Percentiles rank a stretch among this genome's conserved stretches.
These are phyloP conservation scores for Aspergillus hancockii DNA, from an alignment of 495 filamentous ascomycete genomes.

Conservation along the genomic window DNA sequence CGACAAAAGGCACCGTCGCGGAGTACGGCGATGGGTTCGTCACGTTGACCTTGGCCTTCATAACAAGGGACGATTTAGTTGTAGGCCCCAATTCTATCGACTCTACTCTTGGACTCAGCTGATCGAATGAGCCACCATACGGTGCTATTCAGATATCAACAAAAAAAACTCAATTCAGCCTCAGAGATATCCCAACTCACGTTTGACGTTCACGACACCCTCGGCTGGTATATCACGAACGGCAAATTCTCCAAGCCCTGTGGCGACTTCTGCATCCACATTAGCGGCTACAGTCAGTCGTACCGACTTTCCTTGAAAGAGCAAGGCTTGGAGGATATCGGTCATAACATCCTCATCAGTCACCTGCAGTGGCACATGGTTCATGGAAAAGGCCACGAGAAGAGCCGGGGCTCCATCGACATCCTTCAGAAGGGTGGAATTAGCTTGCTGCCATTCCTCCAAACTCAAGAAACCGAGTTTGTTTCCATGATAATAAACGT, in stretches of 20 bases:
- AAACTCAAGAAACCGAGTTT: slow-evolving; percentile 79
- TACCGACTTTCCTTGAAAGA: slow-evolving; percentile 69
- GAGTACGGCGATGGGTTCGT: slow-evolving; percentile 89
- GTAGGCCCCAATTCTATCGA: slow-evolving; percentile 69
- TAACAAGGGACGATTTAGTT: slow-evolving; percentile 62
- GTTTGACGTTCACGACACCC: slow-evolving; percentile 84
- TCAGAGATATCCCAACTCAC: slow-evolving; percentile 52
- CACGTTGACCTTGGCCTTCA: slow-evolving; percentile 72
- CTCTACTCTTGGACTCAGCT: slow-evolving; percentile 61
- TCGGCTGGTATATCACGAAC: slow-evolving; percentile 81
- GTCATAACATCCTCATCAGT: slow-evolving; percentile 74
- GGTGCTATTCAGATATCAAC: slow-evolving; percentile 36
- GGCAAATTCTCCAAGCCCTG: slow-evolving; percentile 73
- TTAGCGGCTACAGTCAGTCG: slow-evolving; percentile 71
- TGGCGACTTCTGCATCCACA: slow-evolving; percentile 79
- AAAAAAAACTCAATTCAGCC: not conserved
- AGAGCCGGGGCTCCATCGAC: slow-evolving; percentile 57
- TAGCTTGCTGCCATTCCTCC: slow-evolving; percentile 78
- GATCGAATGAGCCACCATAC: slow-evolving; percentile 47
- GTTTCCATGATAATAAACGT: slow-evolving; percentile 72
- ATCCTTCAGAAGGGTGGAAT: slow-evolving; percentile 67
- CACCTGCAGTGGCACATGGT: slow-evolving; percentile 77
- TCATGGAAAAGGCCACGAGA: slow-evolving; percentile 69
- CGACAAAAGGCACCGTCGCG: slow-evolving; percentile 74
- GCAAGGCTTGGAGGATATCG: slow-evolving; percentile 69